Percentiles rank a stretch among this genome's conserved stretches.
Evolutionary conservation across 768 basidiomycete genomes (phyloP).

Genomic region (Mycena vulgaris): DNA sequence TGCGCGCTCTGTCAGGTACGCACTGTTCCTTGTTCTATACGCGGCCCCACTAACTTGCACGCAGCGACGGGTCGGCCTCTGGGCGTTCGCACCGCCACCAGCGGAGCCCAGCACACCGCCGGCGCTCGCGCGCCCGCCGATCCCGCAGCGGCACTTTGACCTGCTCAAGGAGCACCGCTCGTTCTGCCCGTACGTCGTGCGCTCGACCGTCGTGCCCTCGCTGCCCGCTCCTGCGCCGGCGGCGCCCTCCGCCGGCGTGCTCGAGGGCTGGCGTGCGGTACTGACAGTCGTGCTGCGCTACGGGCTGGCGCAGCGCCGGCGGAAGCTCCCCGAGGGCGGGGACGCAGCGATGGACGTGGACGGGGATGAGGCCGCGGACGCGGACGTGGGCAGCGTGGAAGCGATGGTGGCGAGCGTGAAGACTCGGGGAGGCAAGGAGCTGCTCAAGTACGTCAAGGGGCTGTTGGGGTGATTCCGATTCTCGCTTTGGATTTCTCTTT

Average conservation of each 20-base stretch:
- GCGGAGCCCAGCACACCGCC: slow-evolving; percentile 33
- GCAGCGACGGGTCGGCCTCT: slow-evolving; percentile 82
- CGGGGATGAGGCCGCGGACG: slow-evolving; percentile 39
- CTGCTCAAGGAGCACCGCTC: slow-evolving; percentile 86
- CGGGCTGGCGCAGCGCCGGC: slow-evolving; percentile 68
- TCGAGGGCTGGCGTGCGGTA: slow-evolving; percentile 90
- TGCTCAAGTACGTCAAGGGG: slow-evolving; percentile 81
- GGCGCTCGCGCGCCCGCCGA: slow-evolving; percentile 42
- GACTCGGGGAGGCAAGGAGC: slow-evolving; percentile 76
- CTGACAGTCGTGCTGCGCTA: slow-evolving; percentile 77
- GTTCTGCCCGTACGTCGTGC: slow-evolving; percentile 88
- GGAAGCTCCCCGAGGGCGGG: slow-evolving; percentile 32
- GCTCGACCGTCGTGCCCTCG: slow-evolving; percentile 76
- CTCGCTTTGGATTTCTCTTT: neutral
- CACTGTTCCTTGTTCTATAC: neutral
- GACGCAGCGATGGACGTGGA: slow-evolving; percentile 55
- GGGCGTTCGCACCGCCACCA: slow-evolving; percentile 71
- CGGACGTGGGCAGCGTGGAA: slow-evolving; percentile 63
- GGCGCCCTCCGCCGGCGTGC: slow-evolving; percentile 37
- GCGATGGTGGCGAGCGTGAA: slow-evolving; percentile 88
- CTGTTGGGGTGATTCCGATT: slow-evolving; percentile 22
- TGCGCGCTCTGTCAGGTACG: slow-evolving; percentile 72
- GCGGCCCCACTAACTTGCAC: neutral
- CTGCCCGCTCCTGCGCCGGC: slow-evolving; percentile 54
- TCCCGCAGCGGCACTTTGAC: slow-evolving; percentile 72